Percentiles rank a stretch among this genome's conserved stretches.
Evolutionary conservation across 805 yeast genomes (phyloP).

Genomic region (Hagleromyces aurorensis): DNA sequence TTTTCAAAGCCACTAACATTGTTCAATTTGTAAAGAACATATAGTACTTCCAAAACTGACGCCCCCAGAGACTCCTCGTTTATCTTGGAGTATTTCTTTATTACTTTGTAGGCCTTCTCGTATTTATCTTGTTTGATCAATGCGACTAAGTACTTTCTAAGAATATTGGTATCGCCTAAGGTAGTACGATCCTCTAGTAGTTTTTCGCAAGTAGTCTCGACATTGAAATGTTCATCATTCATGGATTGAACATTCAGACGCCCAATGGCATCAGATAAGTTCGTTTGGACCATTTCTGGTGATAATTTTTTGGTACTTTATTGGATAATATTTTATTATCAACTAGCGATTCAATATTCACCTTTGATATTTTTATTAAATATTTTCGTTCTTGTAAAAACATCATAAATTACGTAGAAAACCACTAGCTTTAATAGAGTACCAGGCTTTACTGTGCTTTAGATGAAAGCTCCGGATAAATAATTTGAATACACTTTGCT

Average conservation of each 20-base stretch:
- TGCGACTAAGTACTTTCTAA: conserved; percentile 47
- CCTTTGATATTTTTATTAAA: too few relatives aligned
- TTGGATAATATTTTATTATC: too few relatives aligned
- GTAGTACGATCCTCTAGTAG: conserved; percentile 15
- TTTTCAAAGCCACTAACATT: conserved; percentile 27
- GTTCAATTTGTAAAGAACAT: conserved; percentile 53
- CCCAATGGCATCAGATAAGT: too few relatives aligned
- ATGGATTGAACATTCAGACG: conserved; percentile 27
- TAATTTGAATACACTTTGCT: too few relatives aligned
- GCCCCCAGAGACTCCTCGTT: conserved; percentile 29
- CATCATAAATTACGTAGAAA: too few relatives aligned
- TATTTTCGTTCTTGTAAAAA: too few relatives aligned
- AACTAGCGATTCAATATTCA: too few relatives aligned
- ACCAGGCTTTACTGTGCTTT: too few relatives aligned
- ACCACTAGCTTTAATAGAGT: too few relatives aligned
- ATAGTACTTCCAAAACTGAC: conserved; percentile 47
- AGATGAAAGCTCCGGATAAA: too few relatives aligned
- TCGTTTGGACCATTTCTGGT: too few relatives aligned
- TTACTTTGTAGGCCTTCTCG: conserved; percentile 39
- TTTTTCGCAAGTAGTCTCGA: conserved; percentile 21
- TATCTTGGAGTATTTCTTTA: conserved; percentile 33
- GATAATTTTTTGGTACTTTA: too few relatives aligned
- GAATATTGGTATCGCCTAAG: conserved; percentile 17
- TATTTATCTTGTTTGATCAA: conserved; percentile 61
- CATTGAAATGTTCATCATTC: conserved; percentile 24